Conservation (phyloP, 441 rosid genomes). For the Macaranga tanarius region DNA sequence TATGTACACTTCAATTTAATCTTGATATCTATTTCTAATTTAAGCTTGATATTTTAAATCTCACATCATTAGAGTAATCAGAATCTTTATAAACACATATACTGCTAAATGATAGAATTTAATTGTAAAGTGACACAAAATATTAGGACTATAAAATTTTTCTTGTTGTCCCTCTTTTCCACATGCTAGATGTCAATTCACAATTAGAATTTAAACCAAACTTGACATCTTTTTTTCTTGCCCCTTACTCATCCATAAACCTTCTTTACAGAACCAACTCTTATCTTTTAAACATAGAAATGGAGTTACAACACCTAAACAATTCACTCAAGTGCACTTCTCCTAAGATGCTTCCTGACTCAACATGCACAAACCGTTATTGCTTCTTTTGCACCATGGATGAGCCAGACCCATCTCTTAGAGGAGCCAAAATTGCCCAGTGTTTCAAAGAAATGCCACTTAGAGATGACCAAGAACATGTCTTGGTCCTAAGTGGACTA, state of each 20-base stretch:
- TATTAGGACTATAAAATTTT: neutral
- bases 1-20: neutral
- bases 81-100: too few species aligned
- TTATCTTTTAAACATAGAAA: neutral
- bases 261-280: neutral
- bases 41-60: too few species aligned
- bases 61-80: neutral
- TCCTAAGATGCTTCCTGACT: conserved; percentile 14
- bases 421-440: conserved; percentile 47
- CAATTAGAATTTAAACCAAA: conserved; percentile 14
- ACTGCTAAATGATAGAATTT: too few species aligned
- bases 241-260: conserved; percentile 9
- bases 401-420: conserved; percentile 48
- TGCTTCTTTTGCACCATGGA: conserved; percentile 89
- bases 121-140: neutral
- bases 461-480: conserved; percentile 54
- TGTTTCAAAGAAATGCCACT: conserved; percentile 67
- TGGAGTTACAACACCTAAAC: conserved; percentile 22
- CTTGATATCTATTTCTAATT: too few species aligned
- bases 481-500: conserved; percentile 66
- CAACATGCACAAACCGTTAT: conserved; percentile 43
- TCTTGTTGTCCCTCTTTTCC: neutral
- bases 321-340: neutral
- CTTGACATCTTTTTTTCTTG: neutral
- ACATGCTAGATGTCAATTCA: conserved; percentile 8